phyloP scores from a whole-genome alignment of 805 yeast genomes.

The Kodamaea lidongshanica region DNA sequence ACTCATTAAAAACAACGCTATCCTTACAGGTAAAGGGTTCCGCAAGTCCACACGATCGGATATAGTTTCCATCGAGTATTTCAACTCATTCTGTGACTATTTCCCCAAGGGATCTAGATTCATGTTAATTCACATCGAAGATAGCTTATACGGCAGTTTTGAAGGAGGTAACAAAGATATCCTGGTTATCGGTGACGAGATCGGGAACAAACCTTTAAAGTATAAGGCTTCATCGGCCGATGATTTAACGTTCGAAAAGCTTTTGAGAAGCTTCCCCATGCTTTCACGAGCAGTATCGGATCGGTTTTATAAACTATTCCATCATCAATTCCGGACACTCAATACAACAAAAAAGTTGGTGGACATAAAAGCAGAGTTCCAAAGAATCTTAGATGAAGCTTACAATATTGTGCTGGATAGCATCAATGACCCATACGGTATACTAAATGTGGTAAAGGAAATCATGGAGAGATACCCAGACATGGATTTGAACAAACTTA shows the following conservation, averaged over 20 bases:
- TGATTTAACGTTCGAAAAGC: constrained; percentile 34
- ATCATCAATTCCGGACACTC: constrained; percentile 28
- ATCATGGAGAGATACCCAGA: constrained; percentile 30
- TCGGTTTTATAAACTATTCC: constrained; percentile 33
- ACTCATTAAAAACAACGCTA: constrained; percentile 45
- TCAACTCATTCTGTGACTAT: constrained; percentile 53
- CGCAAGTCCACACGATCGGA: constrained; percentile 37
- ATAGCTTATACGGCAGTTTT: constrained; percentile 44
- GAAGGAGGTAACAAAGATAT: constrained; percentile 1
- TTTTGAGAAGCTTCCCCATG: constrained; percentile 34
- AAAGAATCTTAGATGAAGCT: constrained; percentile 29
- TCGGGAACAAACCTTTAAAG: too few relatives aligned
- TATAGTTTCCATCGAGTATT: constrained; percentile 42
- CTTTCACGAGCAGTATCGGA: constrained; percentile 36
- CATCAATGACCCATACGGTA: constrained; percentile 29
- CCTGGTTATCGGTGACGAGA: too few relatives aligned
- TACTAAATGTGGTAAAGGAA: constrained; percentile 25
- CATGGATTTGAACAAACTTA: constrained; percentile 44
- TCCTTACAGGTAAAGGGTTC: constrained; percentile 58
- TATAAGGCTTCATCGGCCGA: too few relatives aligned
- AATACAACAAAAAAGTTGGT: constrained; percentile 22
- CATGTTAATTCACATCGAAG: constrained; percentile 52
- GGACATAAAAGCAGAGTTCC: constrained; percentile 26
- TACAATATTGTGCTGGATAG: constrained; percentile 33
- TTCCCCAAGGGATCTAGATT: constrained; percentile 52